Base-by-base conservation (phyloP, 2,329 filamentous ascomycete genomes). In the Ascochyta rabiei region DNA sequence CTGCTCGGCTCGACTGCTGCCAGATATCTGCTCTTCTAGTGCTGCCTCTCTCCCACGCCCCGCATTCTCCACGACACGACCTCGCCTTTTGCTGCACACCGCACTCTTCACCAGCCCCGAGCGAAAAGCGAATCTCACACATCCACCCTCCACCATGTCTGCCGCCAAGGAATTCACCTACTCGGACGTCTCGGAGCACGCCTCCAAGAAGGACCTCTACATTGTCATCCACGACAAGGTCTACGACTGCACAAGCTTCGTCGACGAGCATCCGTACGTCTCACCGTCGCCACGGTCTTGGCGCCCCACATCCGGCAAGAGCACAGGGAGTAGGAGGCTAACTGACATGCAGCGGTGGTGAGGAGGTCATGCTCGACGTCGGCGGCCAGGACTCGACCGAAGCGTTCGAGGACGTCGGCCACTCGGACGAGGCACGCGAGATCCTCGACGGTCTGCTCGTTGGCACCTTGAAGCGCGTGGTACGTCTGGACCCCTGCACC, bases 321-420 rank as follows among this genome's bases (percentile, higher is more conserved):
- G 15, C 21, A 19, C 37, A 28, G 23, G 16, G n/a, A 37, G 9
- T 6, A 18, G 4, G 23, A 44, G 30, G 40, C 52, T 54, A 45
- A 54, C 19, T 16, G 23, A 28, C 19, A 0, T 18, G 63, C 73
- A 98, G 95, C 70, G 95, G 95, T 82, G 95, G 95, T 81, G 95
- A 99, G 81, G 95, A 99, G 82, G 95, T 99, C 68, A 82, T 99
- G 61, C 89, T 99, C 67, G 95, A 99, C 68, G 93, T 98, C 62
- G 95, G 84, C 72, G 95, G 95, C 67, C 93, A 96, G 81, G 95
- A 99, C 79, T 89, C 90, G 71, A 96, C 93, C 69, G 95, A 98
- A 81, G 93, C 95, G 59, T 99, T 99, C 76, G 95, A 99, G 82
- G 95, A 99, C 79, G 95, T 99, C 72, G 95, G 95, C 74, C 95